Conservation (phyloP, 2,329 filamentous ascomycete species). For the Phoma sp. region DNA sequence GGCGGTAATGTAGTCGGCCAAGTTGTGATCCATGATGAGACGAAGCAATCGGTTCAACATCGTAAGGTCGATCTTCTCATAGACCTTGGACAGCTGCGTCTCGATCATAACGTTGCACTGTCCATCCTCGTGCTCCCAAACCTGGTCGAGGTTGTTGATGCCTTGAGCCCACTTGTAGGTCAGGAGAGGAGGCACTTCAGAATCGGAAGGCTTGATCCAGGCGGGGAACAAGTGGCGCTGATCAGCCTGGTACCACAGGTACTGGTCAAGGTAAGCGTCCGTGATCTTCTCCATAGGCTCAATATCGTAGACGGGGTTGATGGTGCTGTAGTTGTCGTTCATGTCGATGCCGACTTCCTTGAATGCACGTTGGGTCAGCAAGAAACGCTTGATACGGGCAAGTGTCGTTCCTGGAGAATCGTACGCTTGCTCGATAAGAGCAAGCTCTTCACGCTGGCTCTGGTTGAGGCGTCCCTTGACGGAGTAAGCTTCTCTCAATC, state of each 20-base stretch:
- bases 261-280: conserved; percentile 97
- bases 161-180: conserved; percentile 99
- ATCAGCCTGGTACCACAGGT: conserved; percentile 98
- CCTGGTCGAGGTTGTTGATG: conserved; percentile 95
- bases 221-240: conserved; percentile 95
- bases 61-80: conserved; percentile 98
- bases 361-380: conserved; percentile 96
- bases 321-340: conserved; percentile 99
- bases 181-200: conserved; percentile 91
- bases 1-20: conserved; percentile 98
- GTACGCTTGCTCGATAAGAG: conserved; percentile 96
- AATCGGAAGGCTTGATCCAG: conserved; percentile 99
- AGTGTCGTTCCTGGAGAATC: conserved; percentile 96
- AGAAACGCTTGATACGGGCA: conserved; percentile 95
- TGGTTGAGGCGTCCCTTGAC: conserved; percentile 97
- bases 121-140: conserved; percentile 92
- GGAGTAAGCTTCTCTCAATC: conserved; percentile 92
- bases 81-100: conserved; percentile 98
- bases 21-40: conserved; percentile 98
- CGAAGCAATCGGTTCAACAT: conserved; percentile 90
- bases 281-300: conserved; percentile 99
- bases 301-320: conserved; percentile 98
- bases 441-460: conserved; percentile 95
- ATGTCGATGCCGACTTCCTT: conserved; percentile 99
- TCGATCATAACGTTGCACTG: conserved; percentile 99